Conservation (phyloP, 352 stramenopile genomes). For the Bremia lactucae region DNA sequence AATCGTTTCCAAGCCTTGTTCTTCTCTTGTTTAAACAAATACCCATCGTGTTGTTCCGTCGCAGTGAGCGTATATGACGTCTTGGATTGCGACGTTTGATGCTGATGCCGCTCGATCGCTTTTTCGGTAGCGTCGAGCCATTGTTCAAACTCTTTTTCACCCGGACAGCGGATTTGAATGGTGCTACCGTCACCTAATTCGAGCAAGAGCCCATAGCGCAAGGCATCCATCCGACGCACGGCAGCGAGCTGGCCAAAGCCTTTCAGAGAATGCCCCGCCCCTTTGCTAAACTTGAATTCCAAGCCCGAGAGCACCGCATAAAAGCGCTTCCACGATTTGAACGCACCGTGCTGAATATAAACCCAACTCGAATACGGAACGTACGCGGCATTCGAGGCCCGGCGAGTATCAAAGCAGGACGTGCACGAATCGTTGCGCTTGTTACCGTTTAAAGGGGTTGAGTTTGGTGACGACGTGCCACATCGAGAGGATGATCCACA, state of each 20-base stretch:
- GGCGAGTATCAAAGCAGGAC: constrained; percentile 65
- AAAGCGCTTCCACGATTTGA: constrained; percentile 62
- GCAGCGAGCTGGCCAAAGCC: constrained; percentile 51
- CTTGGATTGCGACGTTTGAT: constrained; percentile 41
- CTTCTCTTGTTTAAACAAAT: constrained; percentile 55
- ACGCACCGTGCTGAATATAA: constrained; percentile 44
- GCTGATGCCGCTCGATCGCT: constrained; percentile 44
- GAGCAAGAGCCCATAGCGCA: constrained; percentile 40
- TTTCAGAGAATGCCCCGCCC: constrained; percentile 46
- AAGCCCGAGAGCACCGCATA: constrained; percentile 57
- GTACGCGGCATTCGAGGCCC: constrained; percentile 36
- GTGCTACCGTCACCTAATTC: constrained; percentile 35
- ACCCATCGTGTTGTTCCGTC: constrained; percentile 55
- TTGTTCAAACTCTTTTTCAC: constrained; percentile 32
- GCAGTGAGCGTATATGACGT: constrained; percentile 61
- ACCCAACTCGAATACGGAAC: constrained; percentile 60
- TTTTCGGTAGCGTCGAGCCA: constrained; percentile 42
- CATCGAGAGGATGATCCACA: constrained; percentile 21
- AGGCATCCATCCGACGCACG: constrained; percentile 29
- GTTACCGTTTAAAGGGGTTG: constrained; percentile 18
- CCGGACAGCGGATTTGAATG: constrained; percentile 38
- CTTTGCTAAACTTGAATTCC: constrained; percentile 70
- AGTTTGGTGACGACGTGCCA: constrained; percentile 12
- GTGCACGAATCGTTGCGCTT: constrained; percentile 10
- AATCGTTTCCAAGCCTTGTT: constrained; percentile 40